Conservation (phyloP, 768 basidiomycete species). For the Hydnum rufescens region DNA sequence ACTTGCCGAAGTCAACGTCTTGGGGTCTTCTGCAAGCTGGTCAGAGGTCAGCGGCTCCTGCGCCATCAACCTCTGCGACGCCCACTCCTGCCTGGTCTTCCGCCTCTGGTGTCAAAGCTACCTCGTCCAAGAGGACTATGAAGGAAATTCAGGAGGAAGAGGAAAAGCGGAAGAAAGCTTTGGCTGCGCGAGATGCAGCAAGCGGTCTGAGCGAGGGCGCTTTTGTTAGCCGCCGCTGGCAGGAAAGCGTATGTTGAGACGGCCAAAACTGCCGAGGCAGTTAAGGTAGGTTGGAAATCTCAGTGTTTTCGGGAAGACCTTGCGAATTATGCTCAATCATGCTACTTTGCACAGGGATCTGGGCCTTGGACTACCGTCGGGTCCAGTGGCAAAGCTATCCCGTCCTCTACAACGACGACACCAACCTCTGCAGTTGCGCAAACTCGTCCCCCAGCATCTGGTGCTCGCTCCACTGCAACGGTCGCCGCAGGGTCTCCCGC, state of each 20-base stretch:
- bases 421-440: slow-evolving; percentile 21
- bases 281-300: too few species aligned
- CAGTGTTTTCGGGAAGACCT: too few species aligned
- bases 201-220: slow-evolving; percentile 12
- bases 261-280: slow-evolving; percentile 25
- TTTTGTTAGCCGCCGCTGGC: slow-evolving; percentile 27
- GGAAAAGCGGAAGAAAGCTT: slow-evolving; percentile 54
- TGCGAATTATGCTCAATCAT: not conserved
- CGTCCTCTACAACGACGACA: slow-evolving; percentile 17
- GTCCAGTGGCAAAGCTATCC: slow-evolving; percentile 38
- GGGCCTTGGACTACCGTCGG: slow-evolving; percentile 78
- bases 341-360: not conserved
- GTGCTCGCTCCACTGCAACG: slow-evolving; percentile 8
- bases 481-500: slow-evolving; percentile 5
- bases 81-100: slow-evolving; percentile 16
- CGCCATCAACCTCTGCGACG: slow-evolving; percentile 20
- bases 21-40: slow-evolving; percentile 80
- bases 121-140: slow-evolving; percentile 67
- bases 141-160: slow-evolving; percentile 99
- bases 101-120: slow-evolving; percentile 27
- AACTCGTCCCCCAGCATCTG: slow-evolving; percentile 21
- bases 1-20: slow-evolving; percentile 25
- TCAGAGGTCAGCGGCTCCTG: slow-evolving; percentile 18
- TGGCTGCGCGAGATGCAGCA: slow-evolving; percentile 29
- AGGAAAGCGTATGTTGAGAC: slow-evolving; percentile 69